phyloP scores from a whole-genome alignment of 345 rosid species.

The Eucalyptus erythrocorys region DNA sequence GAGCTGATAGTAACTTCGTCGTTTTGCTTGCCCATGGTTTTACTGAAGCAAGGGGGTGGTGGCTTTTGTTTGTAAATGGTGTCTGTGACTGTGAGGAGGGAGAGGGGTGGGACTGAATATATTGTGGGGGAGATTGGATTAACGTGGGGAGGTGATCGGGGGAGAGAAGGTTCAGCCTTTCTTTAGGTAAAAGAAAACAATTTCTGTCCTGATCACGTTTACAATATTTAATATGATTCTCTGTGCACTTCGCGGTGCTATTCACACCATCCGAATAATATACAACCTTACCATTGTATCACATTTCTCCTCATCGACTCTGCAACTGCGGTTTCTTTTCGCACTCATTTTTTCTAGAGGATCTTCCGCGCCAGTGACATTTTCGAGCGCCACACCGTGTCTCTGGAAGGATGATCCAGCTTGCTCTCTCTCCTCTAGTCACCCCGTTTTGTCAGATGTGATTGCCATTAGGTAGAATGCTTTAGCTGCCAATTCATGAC shows the following conservation, averaged over 20 bases:
- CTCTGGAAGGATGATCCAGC: conserved; percentile 68
- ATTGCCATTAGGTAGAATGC: conserved; percentile 74
- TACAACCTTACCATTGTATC: not conserved
- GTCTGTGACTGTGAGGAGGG: not conserved
- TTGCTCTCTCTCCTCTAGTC: conserved; percentile 53
- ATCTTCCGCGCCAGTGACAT: conserved; percentile 41
- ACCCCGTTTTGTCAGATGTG: conserved; percentile 51
- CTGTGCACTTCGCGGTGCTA: not conserved
- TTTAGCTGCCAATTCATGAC: conserved; percentile 88
- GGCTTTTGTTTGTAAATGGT: not conserved
- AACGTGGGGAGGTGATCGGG: too few species aligned
- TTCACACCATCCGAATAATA: not conserved
- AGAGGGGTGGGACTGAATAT: not conserved
- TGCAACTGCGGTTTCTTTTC: not conserved
- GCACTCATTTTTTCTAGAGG: not conserved
- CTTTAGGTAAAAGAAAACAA: too few species aligned
- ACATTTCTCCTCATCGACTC: not conserved
- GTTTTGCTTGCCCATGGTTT: not conserved
- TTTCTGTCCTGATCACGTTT: too few species aligned
- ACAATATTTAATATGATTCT: too few species aligned
- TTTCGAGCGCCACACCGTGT: conserved; percentile 59
- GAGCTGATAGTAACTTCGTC: not conserved
- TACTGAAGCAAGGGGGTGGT: too few species aligned
- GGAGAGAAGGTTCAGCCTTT: too few species aligned
- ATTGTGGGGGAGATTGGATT: not conserved